A percentile compares a stretch with the other conserved stretches of the same genome.
phyloP scores from a whole-genome alignment of 352 stramenopile species.

The Phytophthora rubi region DNA sequence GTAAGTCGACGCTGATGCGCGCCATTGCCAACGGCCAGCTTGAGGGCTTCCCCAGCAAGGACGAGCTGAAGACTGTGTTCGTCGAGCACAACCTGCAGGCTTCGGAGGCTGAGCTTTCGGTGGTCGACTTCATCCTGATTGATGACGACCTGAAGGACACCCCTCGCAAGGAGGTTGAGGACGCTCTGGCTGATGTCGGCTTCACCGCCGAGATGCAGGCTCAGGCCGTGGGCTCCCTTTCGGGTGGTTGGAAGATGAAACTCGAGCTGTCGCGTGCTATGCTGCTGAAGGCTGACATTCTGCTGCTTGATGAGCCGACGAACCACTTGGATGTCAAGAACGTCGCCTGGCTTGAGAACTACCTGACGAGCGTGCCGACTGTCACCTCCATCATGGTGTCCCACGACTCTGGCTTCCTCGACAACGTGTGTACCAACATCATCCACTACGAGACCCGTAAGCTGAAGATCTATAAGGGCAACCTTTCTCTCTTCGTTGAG shows the following conservation, averaged over 20 bases:
- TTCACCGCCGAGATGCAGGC: constrained; percentile 96
- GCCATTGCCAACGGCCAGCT: constrained; percentile 96
- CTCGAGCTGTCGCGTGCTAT: constrained; percentile 94
- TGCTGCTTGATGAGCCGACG: constrained; percentile 97
- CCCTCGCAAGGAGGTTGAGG: constrained; percentile 87
- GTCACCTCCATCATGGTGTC: constrained; percentile 95
- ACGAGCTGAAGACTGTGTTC: constrained; percentile 96
- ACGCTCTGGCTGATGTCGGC: constrained; percentile 92
- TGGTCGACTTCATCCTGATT: constrained; percentile 85
- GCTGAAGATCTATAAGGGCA: constrained; percentile 91
- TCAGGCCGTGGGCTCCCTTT: constrained; percentile 91
- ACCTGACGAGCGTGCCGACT: constrained; percentile 87
- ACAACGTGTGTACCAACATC: constrained; percentile 98
- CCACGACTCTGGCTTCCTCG: constrained; percentile 97
- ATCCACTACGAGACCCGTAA: constrained; percentile 97
- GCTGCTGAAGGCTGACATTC: constrained; percentile 95
- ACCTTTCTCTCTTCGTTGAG: constrained; percentile 87
- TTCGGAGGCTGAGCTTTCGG: constrained; percentile 82
- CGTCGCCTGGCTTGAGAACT: constrained; percentile 93
- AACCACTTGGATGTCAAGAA: constrained; percentile 95
- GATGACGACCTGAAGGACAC: constrained; percentile 93
- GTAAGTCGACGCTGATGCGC: constrained; percentile 97
- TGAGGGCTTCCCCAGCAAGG: constrained; percentile 95
- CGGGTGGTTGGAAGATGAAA: constrained; percentile 97
- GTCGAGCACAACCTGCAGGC: constrained; percentile 97